Evolutionary conservation across 2,329 filamentous ascomycete species (phyloP).

Genomic region (Trematosphaeria pertusa): DNA sequence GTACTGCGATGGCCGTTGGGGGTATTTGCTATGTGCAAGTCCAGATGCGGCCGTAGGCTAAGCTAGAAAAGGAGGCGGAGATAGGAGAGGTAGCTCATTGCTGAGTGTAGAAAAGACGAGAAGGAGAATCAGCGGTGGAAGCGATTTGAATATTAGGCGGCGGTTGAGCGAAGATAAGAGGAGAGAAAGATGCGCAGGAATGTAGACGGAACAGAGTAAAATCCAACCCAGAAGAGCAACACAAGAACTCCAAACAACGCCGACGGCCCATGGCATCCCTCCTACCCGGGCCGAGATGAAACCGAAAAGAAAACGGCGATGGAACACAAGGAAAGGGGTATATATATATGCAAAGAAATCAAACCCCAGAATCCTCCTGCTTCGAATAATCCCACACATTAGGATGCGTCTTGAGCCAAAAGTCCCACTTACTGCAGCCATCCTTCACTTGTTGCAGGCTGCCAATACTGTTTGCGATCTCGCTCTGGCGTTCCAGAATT

Average conservation of each 20-base stretch:
- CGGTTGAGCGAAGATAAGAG: neutral
- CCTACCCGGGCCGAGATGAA: too few species aligned
- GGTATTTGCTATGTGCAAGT: too few species aligned
- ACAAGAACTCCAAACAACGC: too few species aligned
- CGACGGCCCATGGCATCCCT: too few species aligned
- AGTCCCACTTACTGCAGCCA: conserved; percentile 20
- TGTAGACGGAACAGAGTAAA: neutral
- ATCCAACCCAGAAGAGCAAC: neutral
- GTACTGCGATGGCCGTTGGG: too few species aligned
- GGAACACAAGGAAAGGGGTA: neutral
- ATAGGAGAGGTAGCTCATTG: too few species aligned
- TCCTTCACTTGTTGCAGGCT: conserved; percentile 4
- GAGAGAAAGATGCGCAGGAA: neutral
- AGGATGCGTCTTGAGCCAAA: conserved; percentile 8
- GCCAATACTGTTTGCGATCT: conserved; percentile 20
- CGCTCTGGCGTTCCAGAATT: conserved; percentile 53
- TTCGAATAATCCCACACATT: conserved; percentile 7
- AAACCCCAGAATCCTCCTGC: conserved; percentile 32
- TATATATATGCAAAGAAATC: neutral
- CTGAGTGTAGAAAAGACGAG: too few species aligned
- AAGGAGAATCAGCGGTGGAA: too few species aligned
- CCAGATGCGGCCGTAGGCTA: too few species aligned
- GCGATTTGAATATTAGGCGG: neutral
- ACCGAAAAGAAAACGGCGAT: neutral
- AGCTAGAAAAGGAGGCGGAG: too few species aligned